A percentile compares a stretch with the other conserved stretches of the same genome.
Evolutionary conservation across 352 stramenopile species (phyloP).

Genomic region (Pythium utonaiense): DNA sequence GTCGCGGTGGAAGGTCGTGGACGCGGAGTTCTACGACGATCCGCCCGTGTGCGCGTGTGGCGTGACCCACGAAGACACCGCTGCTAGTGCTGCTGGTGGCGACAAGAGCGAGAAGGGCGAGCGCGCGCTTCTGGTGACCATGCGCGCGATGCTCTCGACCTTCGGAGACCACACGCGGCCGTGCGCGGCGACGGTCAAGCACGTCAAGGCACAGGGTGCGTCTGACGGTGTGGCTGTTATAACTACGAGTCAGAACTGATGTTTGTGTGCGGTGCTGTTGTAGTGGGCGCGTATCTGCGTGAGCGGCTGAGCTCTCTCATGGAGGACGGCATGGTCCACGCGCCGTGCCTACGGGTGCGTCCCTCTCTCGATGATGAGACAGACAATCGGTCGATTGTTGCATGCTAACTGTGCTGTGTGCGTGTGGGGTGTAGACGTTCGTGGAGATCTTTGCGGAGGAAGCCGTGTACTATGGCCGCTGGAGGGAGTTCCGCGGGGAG

Average conservation of each 20-base stretch:
- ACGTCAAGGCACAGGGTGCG: slow-evolving; percentile 51
- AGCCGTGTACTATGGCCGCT: slow-evolving; percentile 80
- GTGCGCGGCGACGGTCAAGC: slow-evolving; percentile 54
- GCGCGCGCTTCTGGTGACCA: slow-evolving; percentile 46
- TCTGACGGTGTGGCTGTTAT: neutral
- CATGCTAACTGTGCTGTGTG: no score
- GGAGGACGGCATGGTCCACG: slow-evolving; percentile 37
- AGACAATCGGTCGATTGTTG: no score
- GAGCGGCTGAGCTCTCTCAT: slow-evolving; percentile 35
- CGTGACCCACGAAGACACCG: slow-evolving; percentile 34
- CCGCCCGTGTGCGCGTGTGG: slow-evolving; percentile 47
- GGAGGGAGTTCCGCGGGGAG: slow-evolving; percentile 75
- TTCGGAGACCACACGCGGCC: slow-evolving; percentile 65
- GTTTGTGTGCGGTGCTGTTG: neutral
- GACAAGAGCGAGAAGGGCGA: slow-evolving; percentile 32
- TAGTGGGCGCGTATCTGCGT: slow-evolving; percentile 58
- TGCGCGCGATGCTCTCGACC: slow-evolving; percentile 82
- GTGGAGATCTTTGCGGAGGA: slow-evolving; percentile 77
- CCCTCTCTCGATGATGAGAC: neutral
- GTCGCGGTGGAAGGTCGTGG: slow-evolving; percentile 64
- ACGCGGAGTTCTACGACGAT: slow-evolving; percentile 68
- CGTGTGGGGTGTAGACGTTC: slow-evolving; percentile 57
- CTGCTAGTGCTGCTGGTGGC: no score
- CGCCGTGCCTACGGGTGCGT: slow-evolving; percentile 47
- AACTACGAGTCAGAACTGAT: neutral